phyloP scores from a whole-genome alignment of 768 basidiomycete species.

The Hydnum rufescens region DNA sequence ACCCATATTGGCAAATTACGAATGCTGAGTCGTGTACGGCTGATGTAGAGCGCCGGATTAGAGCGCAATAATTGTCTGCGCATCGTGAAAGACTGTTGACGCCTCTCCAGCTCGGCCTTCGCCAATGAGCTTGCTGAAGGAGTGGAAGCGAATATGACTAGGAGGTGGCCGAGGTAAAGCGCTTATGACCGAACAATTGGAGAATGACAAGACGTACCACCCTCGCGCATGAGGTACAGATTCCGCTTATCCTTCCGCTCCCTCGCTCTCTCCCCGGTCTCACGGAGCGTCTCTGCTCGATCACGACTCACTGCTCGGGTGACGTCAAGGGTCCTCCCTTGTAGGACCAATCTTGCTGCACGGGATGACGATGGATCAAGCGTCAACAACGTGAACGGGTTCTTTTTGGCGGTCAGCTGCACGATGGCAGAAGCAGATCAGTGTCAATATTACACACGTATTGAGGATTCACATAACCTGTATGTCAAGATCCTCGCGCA shows the following conservation, averaged over 20 bases:
- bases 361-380: constrained; percentile 79
- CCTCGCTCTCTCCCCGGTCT: constrained; percentile 64
- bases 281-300: constrained; percentile 69
- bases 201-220: constrained; percentile 35
- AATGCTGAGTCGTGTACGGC: constrained; percentile 81
- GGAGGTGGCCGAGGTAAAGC: not conserved
- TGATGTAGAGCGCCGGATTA: constrained; percentile 89
- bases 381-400: constrained; percentile 83
- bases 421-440: not conserved
- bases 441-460: too few relatives aligned
- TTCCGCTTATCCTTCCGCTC: constrained; percentile 91
- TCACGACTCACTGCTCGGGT: constrained; percentile 80
- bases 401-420: constrained; percentile 28
- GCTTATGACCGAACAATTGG: not conserved
- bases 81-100: constrained; percentile 67
- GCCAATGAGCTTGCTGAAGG: constrained; percentile 56
- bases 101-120: constrained; percentile 63
- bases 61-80: constrained; percentile 66
- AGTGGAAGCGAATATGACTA: constrained; percentile 81
- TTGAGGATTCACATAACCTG: constrained; percentile 11
- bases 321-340: constrained; percentile 84
- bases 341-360: constrained; percentile 66
- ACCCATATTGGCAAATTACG: constrained; percentile 84
- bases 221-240: constrained; percentile 88
- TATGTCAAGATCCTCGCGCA: constrained; percentile 39